Conservation (phyloP, 2,329 filamentous ascomycete genomes). For the Rugonectria rugulosa region DNA sequence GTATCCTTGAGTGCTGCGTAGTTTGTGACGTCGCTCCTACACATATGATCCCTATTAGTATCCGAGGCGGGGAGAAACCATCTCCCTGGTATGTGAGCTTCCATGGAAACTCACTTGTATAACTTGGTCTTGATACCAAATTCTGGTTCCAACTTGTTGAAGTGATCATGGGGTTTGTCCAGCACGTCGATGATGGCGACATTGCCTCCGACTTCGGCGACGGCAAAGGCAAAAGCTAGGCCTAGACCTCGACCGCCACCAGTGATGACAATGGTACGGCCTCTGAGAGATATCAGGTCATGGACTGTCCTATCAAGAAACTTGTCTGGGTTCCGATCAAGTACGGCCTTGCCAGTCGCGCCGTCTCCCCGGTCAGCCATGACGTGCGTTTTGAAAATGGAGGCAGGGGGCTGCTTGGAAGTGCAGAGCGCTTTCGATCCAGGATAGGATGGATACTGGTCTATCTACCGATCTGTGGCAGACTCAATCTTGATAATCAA, state of each 20-base stretch:
- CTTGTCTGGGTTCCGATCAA: too few species aligned
- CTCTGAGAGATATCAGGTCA: conserved; percentile 22
- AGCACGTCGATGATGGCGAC: conserved; percentile 25
- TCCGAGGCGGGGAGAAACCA: too few species aligned
- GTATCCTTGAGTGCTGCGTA: conserved; percentile 17
- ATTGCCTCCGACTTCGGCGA: conserved; percentile 22
- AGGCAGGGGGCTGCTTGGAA: too few species aligned
- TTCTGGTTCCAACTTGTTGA: conserved; percentile 21
- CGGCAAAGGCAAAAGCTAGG: conserved; percentile 23
- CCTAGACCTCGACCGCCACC: conserved; percentile 22
- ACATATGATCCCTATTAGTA: neutral
- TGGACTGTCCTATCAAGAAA: conserved; percentile 21
- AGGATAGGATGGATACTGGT: too few species aligned
- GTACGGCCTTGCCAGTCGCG: too few species aligned
- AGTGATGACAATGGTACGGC: conserved; percentile 22
- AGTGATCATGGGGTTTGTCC: conserved; percentile 28
- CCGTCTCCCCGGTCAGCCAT: too few species aligned
- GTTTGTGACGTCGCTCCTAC: conserved; percentile 23
- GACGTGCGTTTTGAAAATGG: too few species aligned
- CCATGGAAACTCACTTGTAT: conserved; percentile 8
- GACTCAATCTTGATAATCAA: too few species aligned
- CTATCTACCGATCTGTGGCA: too few species aligned
- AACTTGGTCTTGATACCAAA: conserved; percentile 18
- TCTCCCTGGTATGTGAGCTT: too few species aligned
- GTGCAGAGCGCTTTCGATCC: too few species aligned